A percentile compares a stretch with the other conserved stretches of the same genome.
phyloP scores from a whole-genome alignment of 352 stramenopile species.

The Phytopythium delawarense region DNA sequence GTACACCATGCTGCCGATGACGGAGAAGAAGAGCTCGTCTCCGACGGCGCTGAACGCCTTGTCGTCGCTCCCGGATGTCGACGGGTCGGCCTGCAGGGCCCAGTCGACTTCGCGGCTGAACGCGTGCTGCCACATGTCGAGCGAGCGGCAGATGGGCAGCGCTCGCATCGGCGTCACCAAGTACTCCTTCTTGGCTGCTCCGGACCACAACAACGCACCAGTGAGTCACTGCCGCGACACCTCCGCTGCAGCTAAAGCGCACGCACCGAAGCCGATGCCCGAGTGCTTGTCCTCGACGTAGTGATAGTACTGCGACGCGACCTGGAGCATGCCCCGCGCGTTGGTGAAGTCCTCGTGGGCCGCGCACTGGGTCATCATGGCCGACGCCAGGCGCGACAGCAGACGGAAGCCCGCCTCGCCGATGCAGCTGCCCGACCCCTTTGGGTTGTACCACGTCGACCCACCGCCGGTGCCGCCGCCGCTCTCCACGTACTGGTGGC shows the following conservation, averaged over 20 bases:
- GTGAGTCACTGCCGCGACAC: neutral
- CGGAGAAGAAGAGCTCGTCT: slow-evolving; percentile 79
- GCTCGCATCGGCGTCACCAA: slow-evolving; percentile 53
- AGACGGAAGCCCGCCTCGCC: slow-evolving; percentile 64
- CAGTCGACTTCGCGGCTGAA: slow-evolving; percentile 75
- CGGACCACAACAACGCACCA: slow-evolving; percentile 3
- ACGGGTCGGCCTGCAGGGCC: slow-evolving; percentile 35
- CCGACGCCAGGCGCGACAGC: slow-evolving; percentile 44
- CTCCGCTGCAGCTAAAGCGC: neutral
- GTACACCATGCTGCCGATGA: slow-evolving; percentile 79
- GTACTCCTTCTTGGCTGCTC: slow-evolving; percentile 79
- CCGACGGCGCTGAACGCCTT: slow-evolving; percentile 27
- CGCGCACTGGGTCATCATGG: slow-evolving; percentile 70
- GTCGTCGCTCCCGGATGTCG: slow-evolving; percentile 21
- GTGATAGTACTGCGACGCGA: slow-evolving; percentile 77
- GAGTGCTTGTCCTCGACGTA: slow-evolving; percentile 75
- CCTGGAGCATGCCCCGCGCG: slow-evolving; percentile 71
- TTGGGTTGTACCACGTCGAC: slow-evolving; percentile 73
- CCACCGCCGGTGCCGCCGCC: slow-evolving; percentile 17
- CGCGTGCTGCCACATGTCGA: slow-evolving; percentile 85
- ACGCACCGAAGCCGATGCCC: slow-evolving; percentile 62
- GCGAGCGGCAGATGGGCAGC: slow-evolving; percentile 65
- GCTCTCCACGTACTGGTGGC: slow-evolving; percentile 64
- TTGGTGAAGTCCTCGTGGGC: slow-evolving; percentile 81
- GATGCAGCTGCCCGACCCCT: slow-evolving; percentile 79